Percentiles rank a stretch among this genome's conserved stretches.
These are phyloP conservation scores for Clonostachys chloroleuca DNA, from an alignment of 2,329 filamentous ascomycete species.

Conservation along the genomic window DNA sequence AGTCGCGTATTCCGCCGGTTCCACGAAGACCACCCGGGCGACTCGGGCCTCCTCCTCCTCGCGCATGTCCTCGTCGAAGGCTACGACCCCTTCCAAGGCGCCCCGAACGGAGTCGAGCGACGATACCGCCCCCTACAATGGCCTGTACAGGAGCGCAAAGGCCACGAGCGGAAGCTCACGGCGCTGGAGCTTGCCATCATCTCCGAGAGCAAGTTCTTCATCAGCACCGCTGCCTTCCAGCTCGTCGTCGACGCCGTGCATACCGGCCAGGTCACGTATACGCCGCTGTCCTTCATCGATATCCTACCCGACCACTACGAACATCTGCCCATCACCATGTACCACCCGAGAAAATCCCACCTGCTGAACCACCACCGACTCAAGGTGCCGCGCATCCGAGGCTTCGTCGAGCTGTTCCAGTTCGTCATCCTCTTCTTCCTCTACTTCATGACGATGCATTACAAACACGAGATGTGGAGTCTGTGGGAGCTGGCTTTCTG, in stretches of 20 bases:
- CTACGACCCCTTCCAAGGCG: constrained; percentile 69
- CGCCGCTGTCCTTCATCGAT: constrained; percentile 65
- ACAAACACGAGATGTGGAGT: too few species aligned
- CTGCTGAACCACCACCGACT: constrained; percentile 68
- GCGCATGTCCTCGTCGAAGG: constrained; percentile 66
- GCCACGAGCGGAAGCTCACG: constrained; percentile 52
- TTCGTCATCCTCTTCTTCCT: constrained; percentile 60
- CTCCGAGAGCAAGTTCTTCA: constrained; percentile 64
- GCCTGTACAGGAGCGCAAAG: constrained; percentile 29
- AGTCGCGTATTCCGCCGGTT: constrained; percentile 62
- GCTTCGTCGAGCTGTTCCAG: constrained; percentile 60
- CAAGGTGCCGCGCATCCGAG: constrained; percentile 64
- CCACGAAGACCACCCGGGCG: constrained; percentile 62
- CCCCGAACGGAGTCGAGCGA: constrained; percentile 52
- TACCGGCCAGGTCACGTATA: constrained; percentile 64
- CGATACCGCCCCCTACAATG: constrained; percentile 35
- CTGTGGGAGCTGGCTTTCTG: constrained; percentile 55
- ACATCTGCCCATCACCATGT: constrained; percentile 63
- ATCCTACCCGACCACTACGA: constrained; percentile 73
- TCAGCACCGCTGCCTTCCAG: constrained; percentile 62
- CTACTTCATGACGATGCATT: constrained; percentile 61
- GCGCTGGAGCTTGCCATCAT: constrained; percentile 70
- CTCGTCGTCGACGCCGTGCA: constrained; percentile 70
- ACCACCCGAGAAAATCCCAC: constrained; percentile 61
- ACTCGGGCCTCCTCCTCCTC: constrained; percentile 57